Conservation (phyloP, 768 basidiomycete species). For the Arthromyces matolae region DNA sequence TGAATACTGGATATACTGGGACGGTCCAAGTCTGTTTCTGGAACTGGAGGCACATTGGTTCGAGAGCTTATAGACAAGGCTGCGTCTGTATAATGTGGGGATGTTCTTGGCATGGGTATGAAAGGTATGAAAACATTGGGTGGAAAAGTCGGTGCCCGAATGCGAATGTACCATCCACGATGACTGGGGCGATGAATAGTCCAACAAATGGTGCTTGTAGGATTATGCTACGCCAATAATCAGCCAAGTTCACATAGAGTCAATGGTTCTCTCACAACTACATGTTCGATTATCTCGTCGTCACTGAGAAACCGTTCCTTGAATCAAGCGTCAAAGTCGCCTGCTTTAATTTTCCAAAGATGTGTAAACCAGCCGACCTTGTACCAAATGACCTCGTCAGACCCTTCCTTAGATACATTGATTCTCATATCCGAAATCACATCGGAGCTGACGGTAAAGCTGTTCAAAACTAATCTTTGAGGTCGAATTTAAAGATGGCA, state of each 20-base stretch:
- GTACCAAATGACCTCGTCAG: constrained; percentile 64
- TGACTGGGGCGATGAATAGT: constrained; percentile 67
- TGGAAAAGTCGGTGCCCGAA: constrained; percentile 69
- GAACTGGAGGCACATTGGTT: too few species aligned
- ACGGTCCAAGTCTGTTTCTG: too few species aligned
- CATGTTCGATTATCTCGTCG: constrained; percentile 70
- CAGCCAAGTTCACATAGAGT: not conserved
- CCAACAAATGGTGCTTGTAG: constrained; percentile 66
- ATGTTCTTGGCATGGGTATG: constrained; percentile 43
- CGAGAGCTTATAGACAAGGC: too few species aligned
- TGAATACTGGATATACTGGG: too few species aligned
- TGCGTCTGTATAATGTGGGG: constrained; percentile 47
- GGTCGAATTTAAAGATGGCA: not conserved
- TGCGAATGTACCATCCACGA: constrained; percentile 81
- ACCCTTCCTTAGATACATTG: constrained; percentile 56
- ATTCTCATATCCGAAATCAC: constrained; percentile 67
- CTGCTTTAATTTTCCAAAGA: constrained; percentile 2
- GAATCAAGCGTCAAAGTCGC: constrained; percentile 9
- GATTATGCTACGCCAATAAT: constrained; percentile 49
- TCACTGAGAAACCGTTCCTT: constrained; percentile 75
- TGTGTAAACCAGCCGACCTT: constrained; percentile 43
- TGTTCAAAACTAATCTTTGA: not conserved
- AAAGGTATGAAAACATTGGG: constrained; percentile 56
- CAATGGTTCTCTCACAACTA: constrained; percentile 52
- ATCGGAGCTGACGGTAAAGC: constrained; percentile 50